A percentile compares a stretch with the other conserved stretches of the same genome.
Conservation (phyloP, 2,329 filamentous ascomycete genomes). For the Byssochlamys sp. region DNA sequence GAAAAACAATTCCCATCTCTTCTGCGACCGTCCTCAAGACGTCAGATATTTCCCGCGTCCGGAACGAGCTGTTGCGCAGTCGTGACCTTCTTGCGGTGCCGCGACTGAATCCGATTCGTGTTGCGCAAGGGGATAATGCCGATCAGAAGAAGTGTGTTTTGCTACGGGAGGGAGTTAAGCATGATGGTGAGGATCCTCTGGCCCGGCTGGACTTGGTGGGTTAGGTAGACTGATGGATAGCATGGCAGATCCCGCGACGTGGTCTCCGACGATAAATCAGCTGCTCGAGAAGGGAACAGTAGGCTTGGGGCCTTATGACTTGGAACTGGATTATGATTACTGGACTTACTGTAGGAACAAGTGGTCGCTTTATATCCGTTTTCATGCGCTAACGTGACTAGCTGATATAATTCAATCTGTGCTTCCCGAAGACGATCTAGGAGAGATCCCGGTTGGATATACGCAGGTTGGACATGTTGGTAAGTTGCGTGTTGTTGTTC, state of each 20-base stretch:
- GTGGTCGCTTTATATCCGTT: not conserved
- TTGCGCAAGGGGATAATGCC: conserved; percentile 54
- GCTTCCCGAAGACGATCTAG: conserved; percentile 67
- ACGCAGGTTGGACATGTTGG: conserved; percentile 79
- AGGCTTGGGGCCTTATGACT: conserved; percentile 61
- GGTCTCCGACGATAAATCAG: conserved; percentile 60
- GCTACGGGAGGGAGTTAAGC: conserved; percentile 28
- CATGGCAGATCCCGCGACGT: conserved; percentile 58
- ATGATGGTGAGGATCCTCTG: conserved; percentile 30
- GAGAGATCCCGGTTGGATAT: conserved; percentile 76
- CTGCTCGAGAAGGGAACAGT: conserved; percentile 61
- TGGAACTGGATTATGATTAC: conserved; percentile 71
- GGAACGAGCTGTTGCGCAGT: conserved; percentile 55
- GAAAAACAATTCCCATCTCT: conserved; percentile 62
- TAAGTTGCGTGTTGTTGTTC: conserved; percentile 31
- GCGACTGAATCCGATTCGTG: conserved; percentile 53
- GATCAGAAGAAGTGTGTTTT: conserved; percentile 30
- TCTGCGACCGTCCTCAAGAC: conserved; percentile 69
- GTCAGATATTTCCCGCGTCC: conserved; percentile 63
- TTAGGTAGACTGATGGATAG: conserved; percentile 1
- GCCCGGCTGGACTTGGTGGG: conserved; percentile 1
- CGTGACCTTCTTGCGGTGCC: conserved; percentile 58
- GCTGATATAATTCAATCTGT: conserved; percentile 75
- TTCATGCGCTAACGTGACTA: conserved; percentile 21
- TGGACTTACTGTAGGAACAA: conserved; percentile 64